Conservation (phyloP, 108 stramenopile species). For the Fistulifera pelliculosa region DNA sequence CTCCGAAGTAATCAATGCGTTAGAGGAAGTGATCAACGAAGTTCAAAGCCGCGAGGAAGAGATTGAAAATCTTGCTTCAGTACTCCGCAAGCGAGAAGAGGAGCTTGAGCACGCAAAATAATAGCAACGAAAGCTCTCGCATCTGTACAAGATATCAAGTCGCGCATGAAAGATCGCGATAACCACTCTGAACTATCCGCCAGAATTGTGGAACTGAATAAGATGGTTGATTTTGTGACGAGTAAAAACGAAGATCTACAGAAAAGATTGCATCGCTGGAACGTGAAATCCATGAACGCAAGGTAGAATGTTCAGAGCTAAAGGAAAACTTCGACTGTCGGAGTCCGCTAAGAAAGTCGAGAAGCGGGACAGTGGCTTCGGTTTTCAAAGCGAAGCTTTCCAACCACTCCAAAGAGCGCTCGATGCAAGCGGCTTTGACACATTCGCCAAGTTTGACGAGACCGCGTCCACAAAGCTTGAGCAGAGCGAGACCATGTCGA, state of each 20-base stretch:
- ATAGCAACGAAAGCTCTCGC: constrained; percentile 47
- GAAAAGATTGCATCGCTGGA: constrained; percentile 28
- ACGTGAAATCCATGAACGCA: constrained; percentile 25
- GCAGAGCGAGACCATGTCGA: constrained; percentile 12
- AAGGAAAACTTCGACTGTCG: constrained; percentile 20
- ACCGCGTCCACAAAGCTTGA: constrained; percentile 1
- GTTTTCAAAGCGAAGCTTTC: neutral
- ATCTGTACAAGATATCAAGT: constrained; percentile 43
- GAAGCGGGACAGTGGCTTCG: neutral
- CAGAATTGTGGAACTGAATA: constrained; percentile 27
- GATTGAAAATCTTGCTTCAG: constrained; percentile 31
- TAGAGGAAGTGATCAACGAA: constrained; percentile 48
- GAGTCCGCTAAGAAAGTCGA: neutral
- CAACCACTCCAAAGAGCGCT: neutral
- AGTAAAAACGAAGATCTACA: constrained; percentile 32
- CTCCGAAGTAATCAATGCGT: constrained; percentile 34
- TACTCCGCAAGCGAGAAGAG: constrained; percentile 35
- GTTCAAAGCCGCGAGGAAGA: constrained; percentile 47
- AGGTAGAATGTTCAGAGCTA: constrained; percentile 28
- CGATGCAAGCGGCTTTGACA: neutral
- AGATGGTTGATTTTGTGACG: constrained; percentile 21
- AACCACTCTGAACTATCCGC: constrained; percentile 14
- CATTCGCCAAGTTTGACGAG: constrained; percentile 11
- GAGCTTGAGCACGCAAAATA: constrained; percentile 53
- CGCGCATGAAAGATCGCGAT: constrained; percentile 28